Percentiles rank a stretch among this genome's conserved stretches.
Conservation (phyloP, 1,139 yeast species). For the Candida freyschussii region DNA sequence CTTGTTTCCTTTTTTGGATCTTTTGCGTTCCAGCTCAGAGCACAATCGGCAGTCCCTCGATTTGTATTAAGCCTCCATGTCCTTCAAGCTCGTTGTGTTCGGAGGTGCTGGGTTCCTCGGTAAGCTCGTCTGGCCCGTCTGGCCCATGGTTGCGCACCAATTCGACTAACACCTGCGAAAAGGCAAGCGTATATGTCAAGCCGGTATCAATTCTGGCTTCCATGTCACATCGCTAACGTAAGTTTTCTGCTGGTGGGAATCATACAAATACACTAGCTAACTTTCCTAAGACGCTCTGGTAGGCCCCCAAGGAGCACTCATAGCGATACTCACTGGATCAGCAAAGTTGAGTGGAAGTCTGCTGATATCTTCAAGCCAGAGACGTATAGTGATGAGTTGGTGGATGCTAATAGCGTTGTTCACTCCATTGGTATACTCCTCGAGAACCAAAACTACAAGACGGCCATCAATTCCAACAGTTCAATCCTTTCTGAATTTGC, state of each 20-base stretch:
- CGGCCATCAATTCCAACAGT: constrained; percentile 40
- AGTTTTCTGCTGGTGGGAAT: constrained; percentile 13
- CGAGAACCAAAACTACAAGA: constrained; percentile 65
- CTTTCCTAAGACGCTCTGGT: constrained; percentile 41
- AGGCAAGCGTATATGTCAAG: constrained; percentile 68
- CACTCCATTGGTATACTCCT: constrained; percentile 76
- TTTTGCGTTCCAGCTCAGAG: too few relatives aligned
- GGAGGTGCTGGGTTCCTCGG: constrained; percentile 87
- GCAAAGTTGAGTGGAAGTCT: constrained; percentile 59
- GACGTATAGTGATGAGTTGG: constrained; percentile 45
- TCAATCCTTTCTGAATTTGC: constrained; percentile 23
- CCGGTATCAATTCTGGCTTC: constrained; percentile 59
- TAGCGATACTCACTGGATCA: constrained; percentile 43
- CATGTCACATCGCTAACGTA: constrained; percentile 59
- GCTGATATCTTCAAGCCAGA: constrained; percentile 67
- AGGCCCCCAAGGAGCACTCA: constrained; percentile 39
- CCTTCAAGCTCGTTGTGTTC: constrained; percentile 45
- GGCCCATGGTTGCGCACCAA: too few relatives aligned
- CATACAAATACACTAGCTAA: neutral
- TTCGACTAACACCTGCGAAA: constrained; percentile 3
- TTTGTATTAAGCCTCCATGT: constrained; percentile 2
- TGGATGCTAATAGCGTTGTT: constrained; percentile 61
- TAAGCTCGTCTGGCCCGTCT: too few relatives aligned
- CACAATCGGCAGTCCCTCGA: too few relatives aligned
- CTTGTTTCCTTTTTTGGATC: too few relatives aligned